Evolutionary conservation across 2,329 filamentous ascomycete species (phyloP).

Genomic region (Macrophomina phaseolina): DNA sequence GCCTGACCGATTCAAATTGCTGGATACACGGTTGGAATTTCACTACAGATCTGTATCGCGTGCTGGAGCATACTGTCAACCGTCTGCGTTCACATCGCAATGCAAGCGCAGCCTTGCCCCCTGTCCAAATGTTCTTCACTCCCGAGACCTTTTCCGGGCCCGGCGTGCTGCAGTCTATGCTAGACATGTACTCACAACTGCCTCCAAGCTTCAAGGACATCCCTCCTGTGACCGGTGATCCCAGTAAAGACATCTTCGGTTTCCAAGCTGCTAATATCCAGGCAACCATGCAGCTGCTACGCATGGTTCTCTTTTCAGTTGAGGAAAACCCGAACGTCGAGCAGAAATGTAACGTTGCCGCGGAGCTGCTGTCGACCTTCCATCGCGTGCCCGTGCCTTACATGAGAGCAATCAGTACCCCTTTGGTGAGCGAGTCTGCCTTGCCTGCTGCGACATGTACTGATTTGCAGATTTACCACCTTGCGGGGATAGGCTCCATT

Average conservation of each 20-base stretch:
- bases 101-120: background rate
- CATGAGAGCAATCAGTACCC: constrained; percentile 55
- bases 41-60: constrained; percentile 61
- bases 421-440: constrained; percentile 37
- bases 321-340: constrained; percentile 45
- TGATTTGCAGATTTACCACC: constrained; percentile 47
- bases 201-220: constrained; percentile 40
- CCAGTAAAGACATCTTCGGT: constrained; percentile 48
- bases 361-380: constrained; percentile 53
- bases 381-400: constrained; percentile 52
- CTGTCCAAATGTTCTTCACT: constrained; percentile 28
- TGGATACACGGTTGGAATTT: constrained; percentile 66
- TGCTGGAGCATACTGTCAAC: constrained; percentile 58
- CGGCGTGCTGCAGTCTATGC: constrained; percentile 37
- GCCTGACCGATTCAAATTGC: constrained; percentile 35
- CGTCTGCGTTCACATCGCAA: constrained; percentile 33
- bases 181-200: constrained; percentile 37
- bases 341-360: constrained; percentile 54
- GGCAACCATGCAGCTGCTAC: constrained; percentile 55
- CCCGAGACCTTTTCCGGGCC: constrained; percentile 33
- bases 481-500: constrained; percentile 57
- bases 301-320: constrained; percentile 53
- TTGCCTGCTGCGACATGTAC: background rate
- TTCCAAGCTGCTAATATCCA: constrained; percentile 60
- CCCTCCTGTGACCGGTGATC: constrained; percentile 39